A percentile compares a stretch with the other conserved stretches of the same genome.
Conservation (phyloP, 2,329 filamentous ascomycete species). For the Penicillium hesseltinei region DNA sequence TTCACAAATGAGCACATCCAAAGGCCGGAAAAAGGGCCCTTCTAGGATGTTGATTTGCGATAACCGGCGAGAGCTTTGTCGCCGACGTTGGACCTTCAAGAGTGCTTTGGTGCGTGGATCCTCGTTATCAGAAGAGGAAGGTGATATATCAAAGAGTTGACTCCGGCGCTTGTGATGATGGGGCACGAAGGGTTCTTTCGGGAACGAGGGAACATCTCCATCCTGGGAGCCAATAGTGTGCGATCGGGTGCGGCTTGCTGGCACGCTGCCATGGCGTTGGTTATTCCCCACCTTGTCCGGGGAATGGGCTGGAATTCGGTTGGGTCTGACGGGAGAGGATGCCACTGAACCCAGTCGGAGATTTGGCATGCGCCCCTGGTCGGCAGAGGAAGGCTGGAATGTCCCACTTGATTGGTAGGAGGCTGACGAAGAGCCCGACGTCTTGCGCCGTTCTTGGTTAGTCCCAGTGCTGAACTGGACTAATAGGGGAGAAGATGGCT, state of each 20-base stretch:
- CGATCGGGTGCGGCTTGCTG: constrained; percentile 73
- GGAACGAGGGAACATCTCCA: constrained; percentile 68
- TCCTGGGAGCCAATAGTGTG: constrained; percentile 94
- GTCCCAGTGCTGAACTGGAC: constrained; percentile 91
- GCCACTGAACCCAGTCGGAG: constrained; percentile 53
- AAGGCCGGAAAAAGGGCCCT: constrained; percentile 79
- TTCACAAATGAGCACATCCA: constrained; percentile 95
- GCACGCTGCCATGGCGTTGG: constrained; percentile 62
- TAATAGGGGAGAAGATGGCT: constrained; percentile 85
- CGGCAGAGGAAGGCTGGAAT: constrained; percentile 69
- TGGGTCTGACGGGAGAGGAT: constrained; percentile 54
- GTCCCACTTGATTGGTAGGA: constrained; percentile 73
- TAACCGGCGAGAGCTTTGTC: constrained; percentile 92
- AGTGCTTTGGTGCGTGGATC: constrained; percentile 87
- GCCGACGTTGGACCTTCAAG: constrained; percentile 83
- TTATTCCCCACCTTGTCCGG: constrained; percentile 64
- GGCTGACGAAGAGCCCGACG: constrained; percentile 82
- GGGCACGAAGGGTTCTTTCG: constrained; percentile 61
- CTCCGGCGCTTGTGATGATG: constrained; percentile 84
- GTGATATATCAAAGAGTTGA: constrained; percentile 93
- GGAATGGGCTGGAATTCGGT: constrained; percentile 41
- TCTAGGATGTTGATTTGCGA: constrained; percentile 87
- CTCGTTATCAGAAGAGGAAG: constrained; percentile 96
- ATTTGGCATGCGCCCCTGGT: constrained; percentile 62
- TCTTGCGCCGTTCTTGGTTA: constrained; percentile 80